Conservation (phyloP, 73 alveolate species). For the Tetrahymena elliotti region DNA sequence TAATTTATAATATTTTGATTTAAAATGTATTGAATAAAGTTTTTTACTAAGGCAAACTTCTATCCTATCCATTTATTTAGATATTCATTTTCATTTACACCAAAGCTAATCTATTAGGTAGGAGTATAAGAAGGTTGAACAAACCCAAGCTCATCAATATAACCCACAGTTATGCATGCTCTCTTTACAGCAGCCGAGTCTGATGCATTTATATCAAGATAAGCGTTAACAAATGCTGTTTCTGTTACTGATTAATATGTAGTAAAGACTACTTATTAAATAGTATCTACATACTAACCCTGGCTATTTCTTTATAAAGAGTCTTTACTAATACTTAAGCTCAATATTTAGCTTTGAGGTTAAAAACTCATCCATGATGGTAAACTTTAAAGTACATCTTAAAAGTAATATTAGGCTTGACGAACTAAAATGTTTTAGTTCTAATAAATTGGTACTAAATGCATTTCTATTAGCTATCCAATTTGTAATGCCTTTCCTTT, state of each 20-base stretch:
- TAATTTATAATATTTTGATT: neutral
- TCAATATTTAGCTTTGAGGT: neutral
- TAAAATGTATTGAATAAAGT: neutral
- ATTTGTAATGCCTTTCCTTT: neutral
- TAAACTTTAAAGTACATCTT: neutral
- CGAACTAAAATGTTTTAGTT: neutral
- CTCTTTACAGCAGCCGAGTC: neutral
- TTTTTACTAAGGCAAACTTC: neutral
- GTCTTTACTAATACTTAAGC: neutral
- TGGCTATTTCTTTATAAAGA: neutral
- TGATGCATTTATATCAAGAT: neutral
- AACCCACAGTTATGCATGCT: neutral
- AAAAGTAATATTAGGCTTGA: neutral
- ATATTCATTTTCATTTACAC: neutral
- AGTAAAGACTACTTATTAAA: neutral
- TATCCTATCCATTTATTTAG: neutral
- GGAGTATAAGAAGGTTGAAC: neutral
- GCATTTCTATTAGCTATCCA: neutral
- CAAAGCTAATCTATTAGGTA: neutral
- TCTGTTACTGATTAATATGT: neutral
- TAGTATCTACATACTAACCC: neutral
- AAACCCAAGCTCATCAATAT: neutral
- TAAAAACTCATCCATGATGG: neutral
- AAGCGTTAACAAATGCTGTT: neutral
- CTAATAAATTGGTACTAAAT: neutral